Evolutionary conservation across 345 rosid genomes (phyloP).

Genomic region (Euphorbia tirucalli): DNA sequence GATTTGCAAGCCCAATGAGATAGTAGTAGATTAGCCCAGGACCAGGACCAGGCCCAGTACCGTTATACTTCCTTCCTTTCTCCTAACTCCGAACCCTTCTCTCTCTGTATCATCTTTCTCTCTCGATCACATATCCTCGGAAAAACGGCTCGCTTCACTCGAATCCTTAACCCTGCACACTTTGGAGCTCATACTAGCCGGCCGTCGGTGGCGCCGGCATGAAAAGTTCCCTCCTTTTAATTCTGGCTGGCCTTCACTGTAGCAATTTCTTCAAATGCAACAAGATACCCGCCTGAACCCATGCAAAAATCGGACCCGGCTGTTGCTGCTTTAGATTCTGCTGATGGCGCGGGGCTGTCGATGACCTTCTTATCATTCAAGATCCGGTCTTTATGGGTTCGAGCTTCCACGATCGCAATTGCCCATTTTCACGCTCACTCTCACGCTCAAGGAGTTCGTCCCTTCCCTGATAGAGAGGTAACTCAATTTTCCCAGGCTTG

Average conservation of each 20-base stretch:
- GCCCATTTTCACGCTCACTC: conserved; percentile 42
- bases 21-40: neutral
- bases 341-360: conserved; percentile 46
- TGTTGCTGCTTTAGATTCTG: neutral
- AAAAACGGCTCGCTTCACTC: neutral
- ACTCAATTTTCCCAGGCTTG: conserved; percentile 47
- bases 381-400: conserved; percentile 44
- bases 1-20: neutral
- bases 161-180: conserved; percentile 1
- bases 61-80: neutral
- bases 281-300: neutral
- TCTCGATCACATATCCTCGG: neutral
- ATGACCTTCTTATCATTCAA: conserved; percentile 43
- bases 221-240: neutral
- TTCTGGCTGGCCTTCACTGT: neutral
- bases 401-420: conserved; percentile 48
- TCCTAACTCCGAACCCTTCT: neutral
- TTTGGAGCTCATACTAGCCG: neutral
- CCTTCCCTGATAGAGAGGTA: conserved; percentile 31
- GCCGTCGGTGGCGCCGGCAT: neutral
- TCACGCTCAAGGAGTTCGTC: conserved; percentile 43
- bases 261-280: neutral
- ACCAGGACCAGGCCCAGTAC: too few relatives aligned
- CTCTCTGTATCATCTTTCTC: neutral
- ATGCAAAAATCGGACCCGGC: conserved; percentile 12